These are phyloP conservation scores for Stylosanthes scabra DNA, from an alignment of 331 rosid genomes.

Conservation along the genomic window DNA sequence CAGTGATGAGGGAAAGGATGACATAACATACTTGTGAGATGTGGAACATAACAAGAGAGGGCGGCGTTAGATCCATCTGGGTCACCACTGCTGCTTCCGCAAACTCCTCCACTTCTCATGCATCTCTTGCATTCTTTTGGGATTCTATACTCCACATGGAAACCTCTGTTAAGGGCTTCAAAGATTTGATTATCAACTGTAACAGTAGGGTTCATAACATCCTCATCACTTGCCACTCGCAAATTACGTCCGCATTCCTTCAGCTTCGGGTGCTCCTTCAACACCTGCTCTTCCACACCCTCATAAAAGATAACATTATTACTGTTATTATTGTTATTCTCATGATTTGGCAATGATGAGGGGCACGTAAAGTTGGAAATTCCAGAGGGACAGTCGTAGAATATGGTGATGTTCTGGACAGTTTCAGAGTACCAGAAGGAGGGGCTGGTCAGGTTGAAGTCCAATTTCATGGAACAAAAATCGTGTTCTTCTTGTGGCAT, in stretches of 20 bases:
- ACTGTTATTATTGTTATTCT: too few relatives aligned
- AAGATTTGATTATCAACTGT: not conserved
- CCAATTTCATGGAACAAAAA: not conserved
- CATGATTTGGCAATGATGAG: too few relatives aligned
- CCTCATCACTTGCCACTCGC: not conserved
- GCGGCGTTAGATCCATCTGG: not conserved
- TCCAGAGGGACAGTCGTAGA: slow-evolving; percentile 15
- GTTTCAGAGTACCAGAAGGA: not conserved
- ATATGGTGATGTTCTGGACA: slow-evolving; percentile 16
- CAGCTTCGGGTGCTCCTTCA: not conserved
- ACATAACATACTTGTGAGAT: not conserved
- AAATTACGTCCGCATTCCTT: not conserved
- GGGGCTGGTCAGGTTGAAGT: not conserved
- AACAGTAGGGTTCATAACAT: not conserved
- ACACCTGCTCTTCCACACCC: not conserved
- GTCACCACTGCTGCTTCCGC: not conserved
- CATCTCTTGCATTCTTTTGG: not conserved
- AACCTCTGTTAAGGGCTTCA: not conserved
- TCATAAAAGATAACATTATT: not conserved
- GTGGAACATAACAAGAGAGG: not conserved
- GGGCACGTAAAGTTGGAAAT: not conserved
- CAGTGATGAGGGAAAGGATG: not conserved
- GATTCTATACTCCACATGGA: not conserved
- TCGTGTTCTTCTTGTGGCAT: not conserved
- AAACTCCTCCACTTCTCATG: not conserved